phyloP scores from a whole-genome alignment of 2,329 filamentous ascomycete species.

The Penicillium sp. region DNA sequence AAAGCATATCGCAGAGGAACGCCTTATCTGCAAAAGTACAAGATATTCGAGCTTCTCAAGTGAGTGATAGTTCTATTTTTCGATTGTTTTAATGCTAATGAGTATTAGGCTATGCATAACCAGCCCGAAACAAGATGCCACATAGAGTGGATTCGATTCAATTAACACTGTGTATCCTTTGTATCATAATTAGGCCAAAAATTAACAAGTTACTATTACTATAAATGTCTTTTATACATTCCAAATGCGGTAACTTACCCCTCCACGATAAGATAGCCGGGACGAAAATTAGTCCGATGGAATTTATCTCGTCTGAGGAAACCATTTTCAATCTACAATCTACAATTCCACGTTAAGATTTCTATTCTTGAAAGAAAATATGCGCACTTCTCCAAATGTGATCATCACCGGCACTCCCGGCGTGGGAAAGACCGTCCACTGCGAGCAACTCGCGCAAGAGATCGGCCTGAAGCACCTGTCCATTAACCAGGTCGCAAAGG shows the following conservation, averaged over 20 bases:
- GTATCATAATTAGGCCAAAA: background rate
- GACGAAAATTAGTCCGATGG: slow-evolving; percentile 16
- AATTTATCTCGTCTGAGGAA: slow-evolving; percentile 18
- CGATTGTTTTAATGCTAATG: background rate
- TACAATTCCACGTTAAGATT: background rate
- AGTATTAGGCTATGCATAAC: slow-evolving; percentile 5
- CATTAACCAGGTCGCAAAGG: slow-evolving; percentile 89
- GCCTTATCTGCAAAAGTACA: slow-evolving; percentile 66
- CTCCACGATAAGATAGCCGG: slow-evolving; percentile 17
- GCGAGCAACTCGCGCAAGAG: slow-evolving; percentile 72
- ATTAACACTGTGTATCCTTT: background rate
- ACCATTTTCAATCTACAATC: background rate
- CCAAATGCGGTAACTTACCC: slow-evolving; percentile 4
- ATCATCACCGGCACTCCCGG: slow-evolving; percentile 94
- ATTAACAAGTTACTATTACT: background rate
- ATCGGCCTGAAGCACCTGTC: slow-evolving; percentile 78
- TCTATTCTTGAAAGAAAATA: slow-evolving; percentile 13
- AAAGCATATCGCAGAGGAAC: slow-evolving; percentile 70
- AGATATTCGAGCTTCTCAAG: slow-evolving; percentile 77
- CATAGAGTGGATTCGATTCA: background rate
- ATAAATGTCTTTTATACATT: slow-evolving; percentile 2
- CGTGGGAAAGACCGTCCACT: slow-evolving; percentile 92
- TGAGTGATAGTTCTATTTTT: slow-evolving; percentile 32
- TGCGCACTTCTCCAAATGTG: slow-evolving; percentile 68
- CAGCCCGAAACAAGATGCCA: background rate